These are phyloP conservation scores for Suillus brevipes DNA, from an alignment of 768 basidiomycete species.

Conservation along the genomic window DNA sequence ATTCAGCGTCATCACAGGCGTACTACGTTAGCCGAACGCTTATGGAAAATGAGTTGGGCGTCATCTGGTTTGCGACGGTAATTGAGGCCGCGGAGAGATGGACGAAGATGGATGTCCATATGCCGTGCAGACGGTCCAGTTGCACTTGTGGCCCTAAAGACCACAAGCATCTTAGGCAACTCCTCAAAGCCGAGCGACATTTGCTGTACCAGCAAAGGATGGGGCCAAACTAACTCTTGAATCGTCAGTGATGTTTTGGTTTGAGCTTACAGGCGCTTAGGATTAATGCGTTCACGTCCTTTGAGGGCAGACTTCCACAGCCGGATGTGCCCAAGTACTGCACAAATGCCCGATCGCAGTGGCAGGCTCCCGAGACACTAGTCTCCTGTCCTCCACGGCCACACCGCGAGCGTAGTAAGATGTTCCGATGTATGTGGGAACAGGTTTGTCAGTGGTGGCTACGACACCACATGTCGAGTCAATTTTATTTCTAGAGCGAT, in stretches of 20 bases:
- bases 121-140: constrained; percentile 5
- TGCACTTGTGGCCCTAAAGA: constrained; percentile 39
- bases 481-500: constrained; percentile 21
- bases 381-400: constrained; percentile 72
- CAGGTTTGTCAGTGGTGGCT: constrained; percentile 86
- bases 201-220: constrained; percentile 76
- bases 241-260: constrained; percentile 64
- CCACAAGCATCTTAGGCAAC: constrained; percentile 28
- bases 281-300: constrained; percentile 82
- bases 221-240: constrained; percentile 83
- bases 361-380: constrained; percentile 84
- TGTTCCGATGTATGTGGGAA: constrained; percentile 88
- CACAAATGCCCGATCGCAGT: constrained; percentile 88
- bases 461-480: constrained; percentile 86
- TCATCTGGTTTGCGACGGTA: constrained; percentile 77
- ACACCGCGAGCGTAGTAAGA: constrained; percentile 81
- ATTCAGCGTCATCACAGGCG: constrained; percentile 78
- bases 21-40: constrained; percentile 66
- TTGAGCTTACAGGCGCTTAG: constrained; percentile 26
- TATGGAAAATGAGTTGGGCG: constrained; percentile 81
- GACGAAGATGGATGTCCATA: constrained; percentile 9
- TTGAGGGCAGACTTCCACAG: constrained; percentile 84
- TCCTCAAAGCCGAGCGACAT: constrained; percentile 47
- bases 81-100: constrained; percentile 28
- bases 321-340: constrained; percentile 86